Base-by-base conservation (phyloP, 352 stramenopile species). In the Paralagenidium karlingii region DNA sequence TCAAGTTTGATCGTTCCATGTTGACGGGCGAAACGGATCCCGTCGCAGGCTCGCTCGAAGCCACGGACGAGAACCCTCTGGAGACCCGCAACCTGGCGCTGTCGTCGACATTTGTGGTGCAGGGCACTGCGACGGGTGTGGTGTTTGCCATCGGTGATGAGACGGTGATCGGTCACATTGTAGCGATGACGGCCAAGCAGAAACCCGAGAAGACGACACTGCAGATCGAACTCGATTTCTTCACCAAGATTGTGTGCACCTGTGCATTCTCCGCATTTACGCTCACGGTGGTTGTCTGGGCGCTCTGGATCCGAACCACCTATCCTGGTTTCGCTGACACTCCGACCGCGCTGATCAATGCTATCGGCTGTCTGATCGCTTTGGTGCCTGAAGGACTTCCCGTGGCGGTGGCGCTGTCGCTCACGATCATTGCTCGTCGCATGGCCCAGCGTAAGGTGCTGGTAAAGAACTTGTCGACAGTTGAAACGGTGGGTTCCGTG, bases 401-500 rank as follows among this genome's bases (percentile, higher is more conserved):
- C n/a, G 77, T 94, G 2, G 77, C 79, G 38, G 89, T 92, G 53
- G 92, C 80, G 8, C 64, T 84, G 22, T 87, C 73, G n/a, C 53
- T 96, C n/a, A 89, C 85, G 1, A 76, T 96, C 45, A 87, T 82
- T 7, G 80, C 82, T 1, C 71, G 61, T 42, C 69, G 63, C 22
- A 69, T 96, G 40, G 65, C 65, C 5, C 55, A 79, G 19, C 61
- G 82, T 33, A 88, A 84, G 40, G 79, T 86, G 34, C 94, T 97
- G 38, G 83, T 97, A 10, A 85, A 85, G 34, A 58, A 82, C 2
- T 43, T 96, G 2, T 74, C 80, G 21, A 85, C 83, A 18, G 88
- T 96, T 34, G 77, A 96, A 50, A 85, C 89, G 8, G 59, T 96
- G 38, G 85, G 80, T 3, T 69, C 64, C 20, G 94, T 95, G 58